phyloP scores from a whole-genome alignment of 2,329 filamentous ascomycete species.

The Diaporthe eres region DNA sequence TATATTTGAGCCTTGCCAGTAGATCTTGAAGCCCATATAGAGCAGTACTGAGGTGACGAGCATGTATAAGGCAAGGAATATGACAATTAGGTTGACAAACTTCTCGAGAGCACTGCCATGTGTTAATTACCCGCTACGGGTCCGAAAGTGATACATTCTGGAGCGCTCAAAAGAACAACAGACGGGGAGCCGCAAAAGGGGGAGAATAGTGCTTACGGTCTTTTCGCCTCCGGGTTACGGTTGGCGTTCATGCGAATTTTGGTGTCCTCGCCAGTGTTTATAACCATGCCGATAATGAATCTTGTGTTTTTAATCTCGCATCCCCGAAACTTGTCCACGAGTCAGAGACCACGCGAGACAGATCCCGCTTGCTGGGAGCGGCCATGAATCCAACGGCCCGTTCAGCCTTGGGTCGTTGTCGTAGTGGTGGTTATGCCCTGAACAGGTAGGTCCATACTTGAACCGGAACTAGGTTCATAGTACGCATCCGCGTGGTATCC shows the following conservation, averaged over 20 bases:
- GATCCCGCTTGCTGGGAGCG: not conserved
- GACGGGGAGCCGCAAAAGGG: no score
- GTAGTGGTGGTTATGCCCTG: slow-evolving; percentile 27
- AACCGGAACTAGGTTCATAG: slow-evolving; percentile 25
- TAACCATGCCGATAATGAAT: slow-evolving; percentile 80
- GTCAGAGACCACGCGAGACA: no score
- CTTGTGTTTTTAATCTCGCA: slow-evolving; percentile 87
- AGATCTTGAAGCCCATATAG: slow-evolving; percentile 84
- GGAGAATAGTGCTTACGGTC: slow-evolving; percentile 58
- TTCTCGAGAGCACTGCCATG: slow-evolving; percentile 68
- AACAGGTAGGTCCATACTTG: slow-evolving; percentile 16
- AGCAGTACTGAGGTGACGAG: slow-evolving; percentile 78
- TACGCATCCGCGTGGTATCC: slow-evolving; percentile 37
- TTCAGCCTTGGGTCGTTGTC: slow-evolving; percentile 26
- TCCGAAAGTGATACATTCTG: no score
- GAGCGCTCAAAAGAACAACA: no score
- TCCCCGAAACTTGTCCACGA: no score
- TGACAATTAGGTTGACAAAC: slow-evolving; percentile 81
- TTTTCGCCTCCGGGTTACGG: slow-evolving; percentile 84
- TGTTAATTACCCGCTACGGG: no score
- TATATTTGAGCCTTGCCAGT: slow-evolving; percentile 80
- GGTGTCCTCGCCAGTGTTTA: slow-evolving; percentile 89
- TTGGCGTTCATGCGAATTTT: slow-evolving; percentile 91
- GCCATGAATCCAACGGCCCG: slow-evolving; percentile 28
- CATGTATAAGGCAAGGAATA: slow-evolving; percentile 85